These are phyloP conservation scores for Cucumis cinereus DNA, from an alignment of 306 rosid genomes.

Conservation along the genomic window DNA sequence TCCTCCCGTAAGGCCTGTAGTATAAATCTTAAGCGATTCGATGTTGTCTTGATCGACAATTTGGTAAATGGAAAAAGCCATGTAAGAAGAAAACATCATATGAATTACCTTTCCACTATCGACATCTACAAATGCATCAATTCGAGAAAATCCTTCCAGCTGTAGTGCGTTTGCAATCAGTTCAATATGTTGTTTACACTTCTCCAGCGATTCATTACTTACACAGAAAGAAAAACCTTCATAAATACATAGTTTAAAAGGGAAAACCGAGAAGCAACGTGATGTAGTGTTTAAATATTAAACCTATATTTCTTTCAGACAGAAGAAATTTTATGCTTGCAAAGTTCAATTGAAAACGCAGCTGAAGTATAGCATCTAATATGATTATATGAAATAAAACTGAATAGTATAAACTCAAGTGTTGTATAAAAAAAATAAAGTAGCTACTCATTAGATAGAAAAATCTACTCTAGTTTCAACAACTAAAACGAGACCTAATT, in stretches of 20 bases:
- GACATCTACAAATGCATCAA: constrained; percentile 82
- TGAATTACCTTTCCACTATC: constrained; percentile 72
- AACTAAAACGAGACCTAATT: not conserved
- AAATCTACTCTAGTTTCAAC: not conserved
- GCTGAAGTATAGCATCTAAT: not conserved
- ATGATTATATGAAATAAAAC: not conserved
- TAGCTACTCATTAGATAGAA: not conserved
- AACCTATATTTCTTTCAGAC: not conserved
- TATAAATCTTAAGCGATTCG: not conserved
- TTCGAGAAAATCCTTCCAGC: constrained; percentile 87
- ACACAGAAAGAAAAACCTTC: not conserved
- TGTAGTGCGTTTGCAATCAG: constrained; percentile 69
- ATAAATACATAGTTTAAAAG: constrained; percentile 6
- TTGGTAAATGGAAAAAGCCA: not conserved
- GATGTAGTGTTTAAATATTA: not conserved
- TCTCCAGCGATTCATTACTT: constrained; percentile 58
- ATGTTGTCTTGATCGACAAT: not conserved
- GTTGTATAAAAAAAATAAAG: too few relatives aligned
- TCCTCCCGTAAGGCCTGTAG: not conserved
- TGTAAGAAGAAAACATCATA: not conserved
- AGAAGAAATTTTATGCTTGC: not conserved
- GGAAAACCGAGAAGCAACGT: not conserved
- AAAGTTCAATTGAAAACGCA: not conserved
- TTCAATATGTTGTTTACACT: constrained; percentile 55
- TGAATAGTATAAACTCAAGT: not conserved